Base-by-base conservation (phyloP, 208 protist genomes). In the Novymonas esmeraldas region DNA sequence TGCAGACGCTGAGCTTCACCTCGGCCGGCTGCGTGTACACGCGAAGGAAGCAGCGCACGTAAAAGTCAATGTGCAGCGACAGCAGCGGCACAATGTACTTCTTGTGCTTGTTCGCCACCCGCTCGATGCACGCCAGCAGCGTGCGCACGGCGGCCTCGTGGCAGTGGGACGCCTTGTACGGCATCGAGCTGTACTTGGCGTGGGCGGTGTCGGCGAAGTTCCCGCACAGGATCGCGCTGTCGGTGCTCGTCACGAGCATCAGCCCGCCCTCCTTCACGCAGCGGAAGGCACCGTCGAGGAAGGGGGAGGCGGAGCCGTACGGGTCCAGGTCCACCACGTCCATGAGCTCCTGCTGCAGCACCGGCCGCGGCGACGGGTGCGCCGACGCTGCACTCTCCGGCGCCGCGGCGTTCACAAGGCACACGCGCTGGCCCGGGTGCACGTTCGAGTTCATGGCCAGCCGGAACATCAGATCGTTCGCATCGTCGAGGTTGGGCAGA, bases 321-420 rank as follows among this genome's bases (percentile, higher is more conserved):
- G 99, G 99, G 73, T 99, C 99, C 4, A 99, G 84, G 72, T 99
- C 99, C 16, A 99, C 89, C 24, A 99, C 96, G 70, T 99, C 95
- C 84, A 99, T 98, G 51, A 71, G 79, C 76, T 87, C 78, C 22
- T 96, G 76, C 67, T 98, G 74, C 44, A 98, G 82, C 66, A 99
- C 61, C 29, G 63, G 67, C 36, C 77, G 62, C 33, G 61, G 22
- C 22, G 36, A 7, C 26, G 45, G 13, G 16, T 38, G n/a, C 10
- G n/a, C 20, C 28, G 62, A 13, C 18, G 38, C 26, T 29, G 31
- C 59, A 46, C 52, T 26, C 5, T 42, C 44, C 28, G 51, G 62
- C 36, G 16, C 60, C 5, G 38, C 33, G 46, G 44, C n/a, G 48
- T 36, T 26, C 5, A 79, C 48, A 6, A 75, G 48, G 33, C 79